Percentiles rank a stretch among this genome's conserved stretches.
Conservation (phyloP, 768 basidiomycete genomes). For the Cystobasidium onofrii region DNA sequence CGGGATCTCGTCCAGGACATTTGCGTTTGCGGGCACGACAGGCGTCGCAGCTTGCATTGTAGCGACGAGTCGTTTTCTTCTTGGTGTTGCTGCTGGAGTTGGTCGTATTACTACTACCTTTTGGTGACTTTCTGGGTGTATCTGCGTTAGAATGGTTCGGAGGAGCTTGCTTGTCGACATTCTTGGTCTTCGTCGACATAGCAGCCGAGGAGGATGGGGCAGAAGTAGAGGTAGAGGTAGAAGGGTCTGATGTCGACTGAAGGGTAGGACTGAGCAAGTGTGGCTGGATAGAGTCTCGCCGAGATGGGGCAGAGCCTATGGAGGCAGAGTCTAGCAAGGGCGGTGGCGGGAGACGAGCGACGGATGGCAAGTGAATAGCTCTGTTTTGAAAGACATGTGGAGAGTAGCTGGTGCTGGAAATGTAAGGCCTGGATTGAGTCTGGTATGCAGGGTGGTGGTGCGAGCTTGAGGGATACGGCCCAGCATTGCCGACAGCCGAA, state of each 20-base stretch:
- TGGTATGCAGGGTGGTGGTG: background rate
- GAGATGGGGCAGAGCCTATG: background rate
- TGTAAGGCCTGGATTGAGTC: too few species aligned
- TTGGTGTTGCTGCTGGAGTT: background rate
- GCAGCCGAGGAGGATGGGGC: background rate
- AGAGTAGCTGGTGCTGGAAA: too few species aligned
- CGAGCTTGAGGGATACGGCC: background rate
- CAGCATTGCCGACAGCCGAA: too few species aligned
- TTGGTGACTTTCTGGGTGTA: background rate
- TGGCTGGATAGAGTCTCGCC: background rate
- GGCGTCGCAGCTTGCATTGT: conserved; percentile 24
- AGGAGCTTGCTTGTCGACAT: background rate
- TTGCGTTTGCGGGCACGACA: conserved; percentile 13
- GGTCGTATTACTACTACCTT: too few species aligned
- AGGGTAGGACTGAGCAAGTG: background rate
- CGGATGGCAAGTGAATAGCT: background rate
- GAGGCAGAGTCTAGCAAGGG: background rate
- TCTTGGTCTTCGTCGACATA: background rate
- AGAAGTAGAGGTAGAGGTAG: background rate
- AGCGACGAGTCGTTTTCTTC: background rate
- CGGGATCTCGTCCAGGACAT: conserved; percentile 1
- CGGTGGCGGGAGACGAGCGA: background rate
- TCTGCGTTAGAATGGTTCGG: background rate
- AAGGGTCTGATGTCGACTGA: background rate
- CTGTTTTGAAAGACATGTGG: too few species aligned